Conservation (phyloP, 176 grass and related monocot species). For the Stipa capillata region DNA sequence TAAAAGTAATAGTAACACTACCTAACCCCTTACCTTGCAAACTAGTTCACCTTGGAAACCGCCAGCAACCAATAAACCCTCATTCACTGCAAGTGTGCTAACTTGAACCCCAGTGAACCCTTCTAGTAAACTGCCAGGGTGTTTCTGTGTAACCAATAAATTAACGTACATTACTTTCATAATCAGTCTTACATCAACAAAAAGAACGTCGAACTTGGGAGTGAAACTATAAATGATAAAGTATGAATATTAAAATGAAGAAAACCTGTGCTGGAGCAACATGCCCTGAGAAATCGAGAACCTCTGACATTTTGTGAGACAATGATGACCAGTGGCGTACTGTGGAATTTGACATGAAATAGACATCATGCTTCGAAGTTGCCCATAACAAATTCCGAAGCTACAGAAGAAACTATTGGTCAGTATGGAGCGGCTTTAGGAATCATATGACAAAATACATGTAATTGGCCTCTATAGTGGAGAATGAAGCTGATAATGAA, state of each 20-base stretch:
- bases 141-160: constrained; percentile 49
- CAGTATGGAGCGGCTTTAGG: neutral
- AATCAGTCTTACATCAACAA: neutral
- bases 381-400: constrained; percentile 94
- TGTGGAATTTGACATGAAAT: constrained; percentile 80
- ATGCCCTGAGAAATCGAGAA: constrained; percentile 76
- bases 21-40: constrained; percentile 57
- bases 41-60: constrained; percentile 94
- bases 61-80: constrained; percentile 76
- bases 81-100: constrained; percentile 82
- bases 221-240: neutral
- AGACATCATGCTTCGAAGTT: constrained; percentile 91
- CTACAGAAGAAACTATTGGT: constrained; percentile 41
- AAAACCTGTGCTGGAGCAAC: constrained; percentile 80
- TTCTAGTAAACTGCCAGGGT: constrained; percentile 66
- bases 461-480: neutral
- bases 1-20: neutral
- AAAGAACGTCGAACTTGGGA: neutral
- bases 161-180: neutral
- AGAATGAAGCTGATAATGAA: neutral
- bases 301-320: constrained; percentile 33
- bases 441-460: constrained; percentile 2
- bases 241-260: constrained; percentile 3
- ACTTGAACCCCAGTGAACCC: constrained; percentile 78
- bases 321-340: constrained; percentile 86